Base-by-base conservation (phyloP, 1,284 basidiomycete genomes). In the Lignosus rhinocerotis region DNA sequence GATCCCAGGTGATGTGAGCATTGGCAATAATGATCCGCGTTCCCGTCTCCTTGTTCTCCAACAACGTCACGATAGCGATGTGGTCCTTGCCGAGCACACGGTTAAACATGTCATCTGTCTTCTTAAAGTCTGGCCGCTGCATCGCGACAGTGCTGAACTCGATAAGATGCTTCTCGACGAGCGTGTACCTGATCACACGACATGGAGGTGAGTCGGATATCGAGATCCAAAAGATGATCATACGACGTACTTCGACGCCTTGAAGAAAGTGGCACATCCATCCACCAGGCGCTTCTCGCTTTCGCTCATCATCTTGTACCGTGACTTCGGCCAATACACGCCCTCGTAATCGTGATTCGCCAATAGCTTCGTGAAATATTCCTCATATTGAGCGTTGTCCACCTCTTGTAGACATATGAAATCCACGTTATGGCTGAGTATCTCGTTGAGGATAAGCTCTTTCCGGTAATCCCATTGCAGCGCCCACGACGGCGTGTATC, bases 71-170 rank as follows among this genome's bases (percentile, higher is more conserved):
- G 61, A 96, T 87, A 39, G 94, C 95, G 65, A 99, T 94, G 72
- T 98, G 90, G 76, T 98, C 97, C 73, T 96, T 94, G 63, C 92
- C 92, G 72, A 98, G 87, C 58, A 99, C 94, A 53, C 97, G 93
- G 72, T 98, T 98, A 83, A 98, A 99, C 94, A 99, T 96, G 77
- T 98, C 96, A 70, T 99, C 95, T 5, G 96, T 97, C 80, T 95
- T 96, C 77, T 96, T 95, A 78, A 98, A 96, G 72, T 99, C 96
- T 44, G 90, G 85, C 51, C 94, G 88, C 70, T 94, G 91, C 82
- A 98, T 92, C 7, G 96, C 96, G 60, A 96, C 84, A 57, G 93
- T 86, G 73, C 91, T 94, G 78, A 96, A 99, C 74, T 99, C 97
- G 72, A 99, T 85, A 43, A 96, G 84, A 64, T 96, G 92, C 69